Percentiles rank a stretch among this genome's conserved stretches.
phyloP scores from a whole-genome alignment of 2,329 filamentous ascomycete species.

The Colletotrichum horii region DNA sequence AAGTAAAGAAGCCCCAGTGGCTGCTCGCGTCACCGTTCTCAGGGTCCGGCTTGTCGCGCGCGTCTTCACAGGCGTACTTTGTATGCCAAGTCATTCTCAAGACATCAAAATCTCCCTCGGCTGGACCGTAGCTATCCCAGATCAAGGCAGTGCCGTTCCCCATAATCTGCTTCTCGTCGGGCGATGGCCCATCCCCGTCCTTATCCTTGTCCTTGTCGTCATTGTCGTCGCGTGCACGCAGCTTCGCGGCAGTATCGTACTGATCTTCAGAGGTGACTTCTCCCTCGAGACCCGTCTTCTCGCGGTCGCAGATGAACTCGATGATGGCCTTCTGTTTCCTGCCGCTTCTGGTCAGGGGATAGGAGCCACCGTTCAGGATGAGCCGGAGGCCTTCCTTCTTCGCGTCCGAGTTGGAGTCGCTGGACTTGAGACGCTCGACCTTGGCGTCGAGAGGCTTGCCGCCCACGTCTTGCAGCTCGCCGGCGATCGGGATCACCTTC shows the following conservation, averaged over 20 bases:
- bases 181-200: slow-evolving; percentile 36
- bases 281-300: slow-evolving; percentile 76
- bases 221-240: slow-evolving; percentile 24
- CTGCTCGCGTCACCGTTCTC: slow-evolving; percentile 47
- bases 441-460: slow-evolving; percentile 68
- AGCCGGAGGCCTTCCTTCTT: slow-evolving; percentile 75
- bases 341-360: slow-evolving; percentile 58
- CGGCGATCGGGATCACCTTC: slow-evolving; percentile 75
- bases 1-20: slow-evolving; percentile 96
- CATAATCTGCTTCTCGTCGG: slow-evolving; percentile 54
- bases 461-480: slow-evolving; percentile 65
- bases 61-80: slow-evolving; percentile 79
- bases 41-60: slow-evolving; percentile 42
- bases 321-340: slow-evolving; percentile 77
- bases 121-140: slow-evolving; percentile 74
- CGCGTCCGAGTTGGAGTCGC: slow-evolving; percentile 67
- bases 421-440: slow-evolving; percentile 68
- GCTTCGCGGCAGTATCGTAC: slow-evolving; percentile 43
- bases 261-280: slow-evolving; percentile 64
- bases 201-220: slow-evolving; percentile 45
- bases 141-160: slow-evolving; percentile 69
- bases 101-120: slow-evolving; percentile 61
- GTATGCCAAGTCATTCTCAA: slow-evolving; percentile 85
- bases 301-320: slow-evolving; percentile 81
- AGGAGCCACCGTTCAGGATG: slow-evolving; percentile 67